phyloP scores from a whole-genome alignment of 208 protist genomes.

The Crithidia fasciculata region DNA sequence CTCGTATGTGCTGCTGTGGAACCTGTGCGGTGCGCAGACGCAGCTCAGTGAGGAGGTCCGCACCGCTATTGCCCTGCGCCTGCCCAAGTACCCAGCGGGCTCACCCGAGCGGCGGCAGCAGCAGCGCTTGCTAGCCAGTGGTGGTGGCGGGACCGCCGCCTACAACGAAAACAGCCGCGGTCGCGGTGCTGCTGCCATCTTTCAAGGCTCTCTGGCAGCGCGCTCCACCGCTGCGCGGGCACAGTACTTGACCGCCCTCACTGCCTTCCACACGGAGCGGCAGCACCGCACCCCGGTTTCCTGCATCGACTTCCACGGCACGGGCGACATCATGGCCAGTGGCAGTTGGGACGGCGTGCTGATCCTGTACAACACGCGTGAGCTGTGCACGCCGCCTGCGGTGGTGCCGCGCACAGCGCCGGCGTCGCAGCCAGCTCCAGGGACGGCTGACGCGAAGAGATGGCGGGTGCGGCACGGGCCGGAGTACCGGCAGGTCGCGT shows the following conservation, averaged over 20 bases:
- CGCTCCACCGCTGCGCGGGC: conserved; percentile 14
- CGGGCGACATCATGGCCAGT: conserved; percentile 75
- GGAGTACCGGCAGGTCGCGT: conserved; percentile 20
- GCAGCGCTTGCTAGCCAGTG: conserved; percentile 7
- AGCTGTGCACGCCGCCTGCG: conserved; percentile 20
- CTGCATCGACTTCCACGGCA: conserved; percentile 63
- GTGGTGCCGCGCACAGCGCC: background rate
- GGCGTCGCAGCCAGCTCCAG: background rate
- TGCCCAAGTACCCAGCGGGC: conserved; percentile 31
- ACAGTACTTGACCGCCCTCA: conserved; percentile 23
- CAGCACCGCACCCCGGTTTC: conserved; percentile 71
- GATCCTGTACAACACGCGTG: conserved; percentile 51
- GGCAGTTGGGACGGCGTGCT: conserved; percentile 76
- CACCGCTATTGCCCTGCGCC: conserved; percentile 13
- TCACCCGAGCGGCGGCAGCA: conserved; percentile 20
- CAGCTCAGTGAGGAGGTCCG: conserved; percentile 11
- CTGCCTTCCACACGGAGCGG: conserved; percentile 51
- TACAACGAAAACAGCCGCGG: background rate
- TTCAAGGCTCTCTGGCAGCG: conserved; percentile 14
- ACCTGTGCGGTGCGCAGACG: conserved; percentile 30
- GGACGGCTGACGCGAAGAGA: background rate
- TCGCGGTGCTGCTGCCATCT: background rate
- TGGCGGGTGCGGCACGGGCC: conserved; percentile 19
- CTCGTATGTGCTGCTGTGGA: conserved; percentile 70
- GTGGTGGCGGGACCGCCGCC: background rate